Base-by-base conservation (phyloP, 768 basidiomycete genomes). In the Tulasnella sp. region DNA sequence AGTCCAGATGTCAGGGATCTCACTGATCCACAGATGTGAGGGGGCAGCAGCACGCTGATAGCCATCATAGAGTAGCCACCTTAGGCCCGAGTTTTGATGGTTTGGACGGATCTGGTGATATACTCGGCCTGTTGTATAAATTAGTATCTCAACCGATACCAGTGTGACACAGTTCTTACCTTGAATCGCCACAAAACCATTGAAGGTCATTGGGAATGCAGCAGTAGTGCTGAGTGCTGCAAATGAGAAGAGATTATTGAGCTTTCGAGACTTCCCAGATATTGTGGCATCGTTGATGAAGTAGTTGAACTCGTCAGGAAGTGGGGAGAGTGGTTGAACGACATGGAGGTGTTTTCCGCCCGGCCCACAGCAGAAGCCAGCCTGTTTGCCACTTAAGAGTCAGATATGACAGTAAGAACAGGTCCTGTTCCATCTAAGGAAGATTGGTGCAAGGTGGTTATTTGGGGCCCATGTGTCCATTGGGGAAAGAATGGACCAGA, bases 191-290 rank as follows among this genome's bases (percentile, higher is more conserved):
- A 73, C n/a, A 30, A 65, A 65, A 0, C 61, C 61, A 15, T 54
- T 51, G 1, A 50, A 65, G 66, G 45, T 15, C 2, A 58, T 34
- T 0, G 69, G 68, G 54, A 73, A 72, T 0, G 48, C 19, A 23
- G 67, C 67, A 0, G 69, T 67, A 0, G 68, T 65, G 58, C 72
- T 68, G 0, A 72, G 43, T 1, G 68, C 64, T 23, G 72, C 70
- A 56, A 72, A 72, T n/a, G 70, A 71, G 47, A 68, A 71, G 1
- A 71, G 27, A 19, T 72, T 64, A 51, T 73, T 73, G 3, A 73
- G 63, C 11, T 55, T 58, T 0, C 67, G 64, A 0, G 71, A 73
- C 0, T 64, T 49, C 0, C 49, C 41, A 0, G 72, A 73, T 3
- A 72, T 64, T 2, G 62, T n/a, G 0, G 66, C 67, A 48, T 71